phyloP scores from a whole-genome alignment of 169 alveolate species.

The Neospora caninum region DNA sequence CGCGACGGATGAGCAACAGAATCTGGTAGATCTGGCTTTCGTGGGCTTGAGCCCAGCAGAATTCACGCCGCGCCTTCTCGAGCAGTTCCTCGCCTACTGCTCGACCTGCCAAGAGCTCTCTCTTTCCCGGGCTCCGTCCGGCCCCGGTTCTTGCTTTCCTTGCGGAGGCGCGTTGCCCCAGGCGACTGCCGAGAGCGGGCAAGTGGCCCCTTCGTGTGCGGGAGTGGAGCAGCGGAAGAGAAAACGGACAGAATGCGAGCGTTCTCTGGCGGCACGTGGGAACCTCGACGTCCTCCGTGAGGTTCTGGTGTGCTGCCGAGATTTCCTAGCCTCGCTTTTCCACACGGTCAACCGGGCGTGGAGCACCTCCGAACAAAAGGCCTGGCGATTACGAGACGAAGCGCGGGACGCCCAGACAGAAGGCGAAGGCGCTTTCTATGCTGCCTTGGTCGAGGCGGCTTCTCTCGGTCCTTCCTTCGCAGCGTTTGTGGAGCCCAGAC shows the following conservation, averaged over 20 bases:
- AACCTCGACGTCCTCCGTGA: not conserved
- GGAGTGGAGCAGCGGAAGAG: not conserved
- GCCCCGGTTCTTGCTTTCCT: no score
- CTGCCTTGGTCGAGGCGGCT: not conserved
- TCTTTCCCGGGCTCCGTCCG: no score
- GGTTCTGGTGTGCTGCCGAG: not conserved
- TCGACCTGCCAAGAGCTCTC: not conserved
- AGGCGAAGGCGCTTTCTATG: not conserved
- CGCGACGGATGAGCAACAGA: not conserved
- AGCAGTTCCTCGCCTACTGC: not conserved
- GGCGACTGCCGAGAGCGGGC: not conserved
- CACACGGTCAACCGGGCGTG: not conserved
- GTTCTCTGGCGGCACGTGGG: not conserved
- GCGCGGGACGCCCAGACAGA: not conserved
- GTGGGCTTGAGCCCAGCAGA: not conserved
- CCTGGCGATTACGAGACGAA: not conserved
- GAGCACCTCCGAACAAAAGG: not conserved
- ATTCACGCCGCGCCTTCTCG: not conserved
- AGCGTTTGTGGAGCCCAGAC: not conserved
- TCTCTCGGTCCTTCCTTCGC: not conserved
- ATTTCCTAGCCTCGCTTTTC: not conserved
- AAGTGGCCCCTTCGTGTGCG: not conserved
- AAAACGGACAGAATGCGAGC: not conserved
- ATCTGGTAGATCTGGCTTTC: not conserved
- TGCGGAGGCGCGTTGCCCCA: no score